Conservation (phyloP, 257 asterid genomes). For the Solanum sejunctum region DNA sequence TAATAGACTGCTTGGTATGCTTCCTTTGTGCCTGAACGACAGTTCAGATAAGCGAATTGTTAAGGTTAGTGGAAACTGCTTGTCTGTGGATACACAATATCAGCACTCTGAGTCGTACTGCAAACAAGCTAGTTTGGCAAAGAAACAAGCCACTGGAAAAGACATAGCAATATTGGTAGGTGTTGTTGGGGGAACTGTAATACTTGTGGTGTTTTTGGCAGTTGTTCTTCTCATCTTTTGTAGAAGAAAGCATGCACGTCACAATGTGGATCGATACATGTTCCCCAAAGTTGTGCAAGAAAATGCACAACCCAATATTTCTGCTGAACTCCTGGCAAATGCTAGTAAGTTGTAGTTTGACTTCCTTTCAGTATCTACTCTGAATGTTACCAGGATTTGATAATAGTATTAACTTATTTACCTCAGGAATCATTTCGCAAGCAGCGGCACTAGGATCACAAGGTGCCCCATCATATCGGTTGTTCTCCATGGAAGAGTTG, state of each 20-base stretch:
- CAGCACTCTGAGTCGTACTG: constrained; percentile 45
- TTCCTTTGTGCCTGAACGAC: constrained; percentile 51
- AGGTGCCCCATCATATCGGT: constrained; percentile 31
- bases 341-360: constrained; percentile 33
- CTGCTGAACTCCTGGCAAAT: constrained; percentile 36
- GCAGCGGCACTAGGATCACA: constrained; percentile 32
- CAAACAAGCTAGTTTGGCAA: background rate
- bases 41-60: constrained; percentile 12
- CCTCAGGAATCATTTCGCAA: constrained; percentile 47
- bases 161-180: constrained; percentile 30
- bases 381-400: background rate
- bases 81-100: constrained; percentile 15
- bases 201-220: constrained; percentile 24
- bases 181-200: constrained; percentile 24
- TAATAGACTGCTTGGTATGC: constrained; percentile 35
- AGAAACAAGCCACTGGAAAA: constrained; percentile 10
- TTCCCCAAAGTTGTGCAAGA: constrained; percentile 39
- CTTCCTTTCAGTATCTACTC: background rate
- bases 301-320: constrained; percentile 19
- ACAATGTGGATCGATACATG: constrained; percentile 48
- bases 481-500: constrained; percentile 43
- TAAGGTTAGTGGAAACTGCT: constrained; percentile 43
- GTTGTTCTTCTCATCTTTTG: constrained; percentile 32
- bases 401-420: background rate
- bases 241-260: constrained; percentile 26